Conservation (phyloP, 2,329 filamentous ascomycete genomes). For the Eutypella sp. region DNA sequence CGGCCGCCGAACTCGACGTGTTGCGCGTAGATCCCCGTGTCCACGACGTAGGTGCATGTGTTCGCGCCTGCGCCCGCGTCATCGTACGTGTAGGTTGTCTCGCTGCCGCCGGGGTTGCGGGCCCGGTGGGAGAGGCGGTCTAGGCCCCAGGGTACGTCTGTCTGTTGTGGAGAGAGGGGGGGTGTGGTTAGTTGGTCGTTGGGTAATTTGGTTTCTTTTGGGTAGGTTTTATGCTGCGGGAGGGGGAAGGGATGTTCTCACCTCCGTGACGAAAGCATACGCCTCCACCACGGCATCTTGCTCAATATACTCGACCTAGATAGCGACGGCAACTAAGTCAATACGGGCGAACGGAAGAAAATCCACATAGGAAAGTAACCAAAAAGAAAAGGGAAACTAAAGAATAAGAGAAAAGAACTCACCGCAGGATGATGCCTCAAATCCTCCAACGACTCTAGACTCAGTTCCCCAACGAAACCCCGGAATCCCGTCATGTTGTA, state of each 20-base stretch:
- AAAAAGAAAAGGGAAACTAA: no score
- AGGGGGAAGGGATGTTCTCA: not conserved
- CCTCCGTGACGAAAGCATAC: not conserved
- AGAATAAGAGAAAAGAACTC: no score
- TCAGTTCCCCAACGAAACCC: constrained; percentile 40
- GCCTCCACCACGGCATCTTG: constrained; percentile 22
- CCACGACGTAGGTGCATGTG: constrained; percentile 48
- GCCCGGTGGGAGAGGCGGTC: constrained; percentile 37
- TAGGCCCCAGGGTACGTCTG: constrained; percentile 38
- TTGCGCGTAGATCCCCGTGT: constrained; percentile 46
- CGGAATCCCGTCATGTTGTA: constrained; percentile 30
- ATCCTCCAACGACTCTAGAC: constrained; percentile 33
- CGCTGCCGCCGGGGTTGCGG: constrained; percentile 27
- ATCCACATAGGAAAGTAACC: no score
- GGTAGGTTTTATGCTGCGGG: constrained; percentile 19
- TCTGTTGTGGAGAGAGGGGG: not conserved
- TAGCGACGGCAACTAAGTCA: constrained; percentile 1
- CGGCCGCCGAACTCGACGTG: constrained; percentile 43
- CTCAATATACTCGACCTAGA: constrained; percentile 29
- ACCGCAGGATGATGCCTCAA: constrained; percentile 36
- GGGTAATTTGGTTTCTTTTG: constrained; percentile 18
- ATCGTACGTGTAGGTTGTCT: constrained; percentile 39
- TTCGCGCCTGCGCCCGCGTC: constrained; percentile 34
- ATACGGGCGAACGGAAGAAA: no score
- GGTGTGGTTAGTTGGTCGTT: constrained; percentile 9